These are phyloP conservation scores for Pyrenophora tritici-repentis DNA, from an alignment of 2,329 filamentous ascomycete species.

Conservation along the genomic window DNA sequence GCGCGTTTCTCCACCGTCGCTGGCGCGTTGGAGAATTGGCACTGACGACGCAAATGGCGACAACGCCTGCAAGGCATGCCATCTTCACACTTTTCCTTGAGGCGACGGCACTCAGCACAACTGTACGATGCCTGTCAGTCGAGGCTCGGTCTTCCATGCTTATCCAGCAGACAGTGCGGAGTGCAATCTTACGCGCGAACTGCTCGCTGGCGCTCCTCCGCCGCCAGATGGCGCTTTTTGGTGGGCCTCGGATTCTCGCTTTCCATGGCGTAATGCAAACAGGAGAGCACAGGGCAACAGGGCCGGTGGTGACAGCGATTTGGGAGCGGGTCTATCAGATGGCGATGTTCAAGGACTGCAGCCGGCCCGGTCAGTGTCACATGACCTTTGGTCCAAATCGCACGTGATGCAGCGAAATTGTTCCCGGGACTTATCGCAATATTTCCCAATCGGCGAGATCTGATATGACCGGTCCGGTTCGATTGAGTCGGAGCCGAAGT, in stretches of 20 bases:
- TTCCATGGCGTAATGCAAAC: slow-evolving; percentile 6
- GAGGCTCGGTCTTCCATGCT: neutral
- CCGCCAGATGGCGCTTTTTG: slow-evolving; percentile 16
- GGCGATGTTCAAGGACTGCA: no score
- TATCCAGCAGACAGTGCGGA: neutral
- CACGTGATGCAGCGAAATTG: no score
- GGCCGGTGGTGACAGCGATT: neutral
- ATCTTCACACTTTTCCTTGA: slow-evolving; percentile 63
- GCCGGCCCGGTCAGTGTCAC: neutral
- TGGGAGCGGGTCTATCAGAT: no score
- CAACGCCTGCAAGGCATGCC: slow-evolving; percentile 61
- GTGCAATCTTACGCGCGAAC: slow-evolving; percentile 17
- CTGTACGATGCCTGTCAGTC: slow-evolving; percentile 36
- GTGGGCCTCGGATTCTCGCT: slow-evolving; percentile 13
- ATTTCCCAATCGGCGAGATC: no score
- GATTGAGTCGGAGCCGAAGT: neutral
- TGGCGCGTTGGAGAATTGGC: slow-evolving; percentile 29
- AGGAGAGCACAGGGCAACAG: neutral
- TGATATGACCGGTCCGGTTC: no score
- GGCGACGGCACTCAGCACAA: slow-evolving; percentile 60
- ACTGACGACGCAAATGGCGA: slow-evolving; percentile 57
- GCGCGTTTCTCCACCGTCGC: slow-evolving; percentile 3
- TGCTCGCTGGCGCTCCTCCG: slow-evolving; percentile 18
- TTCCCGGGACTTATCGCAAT: no score
- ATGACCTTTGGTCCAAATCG: no score